Percentiles rank a stretch among this genome's conserved stretches.
Evolutionary conservation across 2,329 filamentous ascomycete species (phyloP).

Genomic region (Aspergillus floridensis): DNA sequence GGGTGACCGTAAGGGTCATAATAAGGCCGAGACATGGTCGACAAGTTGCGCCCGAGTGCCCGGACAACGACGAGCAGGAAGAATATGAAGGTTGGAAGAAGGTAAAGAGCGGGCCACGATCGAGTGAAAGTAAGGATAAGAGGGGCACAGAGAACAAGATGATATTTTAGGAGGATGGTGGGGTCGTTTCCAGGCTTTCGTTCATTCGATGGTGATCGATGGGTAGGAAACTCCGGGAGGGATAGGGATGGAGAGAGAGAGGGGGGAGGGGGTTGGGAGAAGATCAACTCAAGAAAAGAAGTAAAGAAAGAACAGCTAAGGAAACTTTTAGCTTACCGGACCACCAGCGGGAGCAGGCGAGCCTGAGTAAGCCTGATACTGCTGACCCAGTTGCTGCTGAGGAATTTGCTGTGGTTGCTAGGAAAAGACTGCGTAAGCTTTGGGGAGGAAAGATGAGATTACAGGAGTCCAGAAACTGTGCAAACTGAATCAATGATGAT

Average conservation of each 20-base stretch:
- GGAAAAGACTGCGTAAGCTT: constrained; percentile 6
- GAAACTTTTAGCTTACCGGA: constrained; percentile 35
- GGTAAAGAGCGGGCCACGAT: neutral
- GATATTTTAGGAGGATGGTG: constrained; percentile 1
- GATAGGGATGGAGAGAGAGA: neutral
- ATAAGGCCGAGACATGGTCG: constrained; percentile 39
- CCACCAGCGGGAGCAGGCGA: constrained; percentile 28
- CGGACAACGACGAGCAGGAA: constrained; percentile 3
- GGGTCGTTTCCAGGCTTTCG: neutral
- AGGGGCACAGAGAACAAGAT: constrained; percentile 3
- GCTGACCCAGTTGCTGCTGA: constrained; percentile 32
- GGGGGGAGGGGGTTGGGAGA: neutral
- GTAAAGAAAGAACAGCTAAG: constrained; percentile 10
- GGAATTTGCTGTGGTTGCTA: constrained; percentile 14
- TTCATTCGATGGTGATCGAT: constrained; percentile 11
- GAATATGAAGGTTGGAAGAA: constrained; percentile 9
- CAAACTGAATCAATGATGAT: neutral
- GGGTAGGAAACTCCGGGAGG: constrained; percentile 9
- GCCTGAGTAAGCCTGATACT: constrained; percentile 58
- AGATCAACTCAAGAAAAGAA: constrained; percentile 1
- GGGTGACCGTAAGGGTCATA: constrained; percentile 34
- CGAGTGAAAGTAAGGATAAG: constrained; percentile 1
- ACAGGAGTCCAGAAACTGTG: neutral
- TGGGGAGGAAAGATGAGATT: neutral
- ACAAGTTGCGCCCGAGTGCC: constrained; percentile 14